Percentiles rank a stretch among this genome's conserved stretches.
Conservation (phyloP, 495 filamentous ascomycete species). For the Aspergillus conjunctus region DNA sequence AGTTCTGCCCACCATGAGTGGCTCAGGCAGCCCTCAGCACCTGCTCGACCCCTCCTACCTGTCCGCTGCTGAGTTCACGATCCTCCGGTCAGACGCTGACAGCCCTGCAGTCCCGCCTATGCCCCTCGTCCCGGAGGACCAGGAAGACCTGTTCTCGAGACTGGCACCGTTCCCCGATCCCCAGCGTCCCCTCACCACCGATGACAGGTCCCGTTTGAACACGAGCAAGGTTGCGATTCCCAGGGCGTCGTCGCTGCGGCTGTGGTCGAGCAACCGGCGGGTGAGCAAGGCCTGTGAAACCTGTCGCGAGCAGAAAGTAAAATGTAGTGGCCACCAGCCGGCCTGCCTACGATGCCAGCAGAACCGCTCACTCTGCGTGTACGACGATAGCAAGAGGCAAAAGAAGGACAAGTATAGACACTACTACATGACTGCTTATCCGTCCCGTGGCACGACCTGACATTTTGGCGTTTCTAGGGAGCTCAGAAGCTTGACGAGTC, state of each 20-base stretch:
- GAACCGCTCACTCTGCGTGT: conserved; percentile 49
- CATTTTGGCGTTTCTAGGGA: conserved; percentile 32
- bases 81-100: too few species aligned
- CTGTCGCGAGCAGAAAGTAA: conserved; percentile 69
- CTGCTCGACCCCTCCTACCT: too few species aligned
- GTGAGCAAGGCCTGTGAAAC: conserved; percentile 67
- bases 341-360: conserved; percentile 59
- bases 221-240: conserved; percentile 45
- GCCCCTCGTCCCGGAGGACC: too few species aligned
- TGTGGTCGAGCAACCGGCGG: conserved; percentile 39
- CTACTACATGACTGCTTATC: conserved; percentile 14
- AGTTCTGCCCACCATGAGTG: too few species aligned
- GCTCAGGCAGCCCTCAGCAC: too few species aligned
- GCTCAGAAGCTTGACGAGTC: conserved; percentile 41
- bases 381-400: conserved; percentile 61
- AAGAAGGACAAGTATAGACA: conserved; percentile 50
- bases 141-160: too few species aligned
- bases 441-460: conserved; percentile 6
- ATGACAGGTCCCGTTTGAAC: too few species aligned
- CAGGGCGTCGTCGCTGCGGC: conserved; percentile 29
- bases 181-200: too few species aligned
- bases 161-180: too few species aligned
- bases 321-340: conserved; percentile 61
- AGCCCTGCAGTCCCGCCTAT: too few species aligned
- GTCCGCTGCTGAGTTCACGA: too few species aligned